Evolutionary conservation across 2,329 filamentous ascomycete genomes (phyloP), one percentile per base, ranked within the genome.

Genomic region (Verticillium albo-atrum): DNA sequence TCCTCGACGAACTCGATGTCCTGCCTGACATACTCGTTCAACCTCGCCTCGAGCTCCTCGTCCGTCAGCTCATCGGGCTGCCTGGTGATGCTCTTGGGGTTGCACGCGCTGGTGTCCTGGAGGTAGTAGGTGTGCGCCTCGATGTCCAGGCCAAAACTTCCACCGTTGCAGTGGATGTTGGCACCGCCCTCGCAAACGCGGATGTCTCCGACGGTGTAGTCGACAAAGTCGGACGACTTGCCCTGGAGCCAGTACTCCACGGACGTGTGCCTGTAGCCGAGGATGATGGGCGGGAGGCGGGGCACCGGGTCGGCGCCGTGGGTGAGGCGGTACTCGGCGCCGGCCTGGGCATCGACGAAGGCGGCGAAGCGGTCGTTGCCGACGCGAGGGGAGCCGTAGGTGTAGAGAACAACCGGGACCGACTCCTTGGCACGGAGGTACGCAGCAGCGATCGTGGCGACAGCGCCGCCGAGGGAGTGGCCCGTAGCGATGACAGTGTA

Each of bases 281-380:
- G 70, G 53, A 82, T 57, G 60, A 84, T 72, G 12, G 87, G 83
- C 1, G 89, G 89, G 37, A 92, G 77, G 51, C 85, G 82, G 0
- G 89, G 87, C 2, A 92, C 83, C 1, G 87, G 85, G 70, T 92
- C 90, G 65, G 82, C 75, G 50, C 72, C 73, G 72, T 92, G 88
- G 1, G 89, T 91, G 56, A 90, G 77, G 63, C 89, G 85, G 74
- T 79, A 88, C 63, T 84, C 81, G 58, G 69, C 69, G 58, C 83
- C 82, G 2, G 74, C 60, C 65, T 88, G 84, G 54, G 66, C 65
- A 7, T 78, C 79, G 61, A 90, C 75, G 68, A 79, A 87, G 56
- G 75, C 68, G 57, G 79, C 79, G 60, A 89, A 79, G 20, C 70
- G 76, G 2, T 69, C 67, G 71, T 89, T 87, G 61, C 87, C 89